A percentile compares a stretch with the other conserved stretches of the same genome.
phyloP scores from a whole-genome alignment of 441 rosid genomes.

The Aquilaria agallochum region DNA sequence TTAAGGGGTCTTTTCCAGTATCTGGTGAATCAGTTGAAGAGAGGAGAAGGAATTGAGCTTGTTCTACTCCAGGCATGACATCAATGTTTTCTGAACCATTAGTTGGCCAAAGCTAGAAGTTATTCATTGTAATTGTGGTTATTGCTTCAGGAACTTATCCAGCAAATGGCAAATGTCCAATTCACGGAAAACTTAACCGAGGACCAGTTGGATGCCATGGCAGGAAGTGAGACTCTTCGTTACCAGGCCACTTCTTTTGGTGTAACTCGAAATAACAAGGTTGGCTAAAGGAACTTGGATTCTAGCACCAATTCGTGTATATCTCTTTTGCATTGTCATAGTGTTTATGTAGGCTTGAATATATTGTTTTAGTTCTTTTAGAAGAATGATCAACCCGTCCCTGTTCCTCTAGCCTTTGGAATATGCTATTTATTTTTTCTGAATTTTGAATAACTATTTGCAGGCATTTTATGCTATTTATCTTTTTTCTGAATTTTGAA shows the following conservation, averaged over 20 bases:
- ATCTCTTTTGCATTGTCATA: background rate
- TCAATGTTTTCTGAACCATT: constrained; percentile 11
- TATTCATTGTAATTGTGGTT: constrained; percentile 26
- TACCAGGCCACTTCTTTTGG: constrained; percentile 99
- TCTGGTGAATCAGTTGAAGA: constrained; percentile 95
- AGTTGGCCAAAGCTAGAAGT: constrained; percentile 13
- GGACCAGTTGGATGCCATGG: constrained; percentile 99
- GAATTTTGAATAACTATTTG: constrained; percentile 16
- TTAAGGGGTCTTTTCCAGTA: constrained; percentile 98
- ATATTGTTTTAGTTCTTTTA: no score
- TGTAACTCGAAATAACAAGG: constrained; percentile 95
- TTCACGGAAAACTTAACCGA: constrained; percentile 98
- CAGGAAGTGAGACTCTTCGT: constrained; percentile 98
- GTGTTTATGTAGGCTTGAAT: no score
- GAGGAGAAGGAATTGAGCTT: constrained; percentile 98
- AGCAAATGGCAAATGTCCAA: constrained; percentile 99
- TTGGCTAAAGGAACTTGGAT: constrained; percentile 10
- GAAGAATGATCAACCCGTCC: no score
- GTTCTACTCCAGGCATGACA: constrained; percentile 86
- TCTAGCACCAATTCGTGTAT: background rate
- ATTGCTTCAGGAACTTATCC: constrained; percentile 83
- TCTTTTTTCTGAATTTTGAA: constrained; percentile 1
- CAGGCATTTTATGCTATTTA: constrained; percentile 21
- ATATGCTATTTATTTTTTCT: background rate
- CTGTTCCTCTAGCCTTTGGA: no score